A percentile compares a stretch with the other conserved stretches of the same genome.
These are phyloP conservation scores for Avena sativa DNA, from an alignment of 176 grass and related monocot species.

Conservation along the genomic window DNA sequence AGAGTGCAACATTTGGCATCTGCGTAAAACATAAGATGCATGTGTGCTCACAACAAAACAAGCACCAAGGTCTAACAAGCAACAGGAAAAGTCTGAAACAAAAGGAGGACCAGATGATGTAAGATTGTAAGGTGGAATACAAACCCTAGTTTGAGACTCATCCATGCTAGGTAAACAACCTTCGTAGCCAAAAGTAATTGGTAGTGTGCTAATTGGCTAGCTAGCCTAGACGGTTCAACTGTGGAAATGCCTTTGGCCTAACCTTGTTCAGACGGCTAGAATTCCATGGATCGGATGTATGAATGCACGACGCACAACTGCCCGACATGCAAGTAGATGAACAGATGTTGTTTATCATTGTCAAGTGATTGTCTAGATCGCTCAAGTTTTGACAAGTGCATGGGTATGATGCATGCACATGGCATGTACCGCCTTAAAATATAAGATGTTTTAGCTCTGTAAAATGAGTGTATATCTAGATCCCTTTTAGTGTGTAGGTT, in stretches of 20 bases:
- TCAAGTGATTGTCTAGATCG: conserved; percentile 12
- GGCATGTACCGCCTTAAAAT: neutral
- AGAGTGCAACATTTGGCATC: neutral
- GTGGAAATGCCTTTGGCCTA: conserved; percentile 47
- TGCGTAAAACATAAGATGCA: neutral
- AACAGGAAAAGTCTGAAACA: neutral
- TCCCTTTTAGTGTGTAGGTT: too few species aligned
- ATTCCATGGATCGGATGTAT: conserved; percentile 9
- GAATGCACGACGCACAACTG: neutral
- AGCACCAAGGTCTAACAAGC: neutral
- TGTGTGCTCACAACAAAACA: neutral
- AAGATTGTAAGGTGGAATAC: too few species aligned
- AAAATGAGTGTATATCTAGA: too few species aligned
- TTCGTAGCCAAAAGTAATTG: neutral
- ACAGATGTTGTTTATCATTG: neutral
- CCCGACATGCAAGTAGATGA: neutral
- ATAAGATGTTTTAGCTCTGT: too few species aligned
- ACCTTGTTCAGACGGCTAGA: conserved; percentile 27
- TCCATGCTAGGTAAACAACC: neutral
- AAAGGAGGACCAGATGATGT: too few species aligned
- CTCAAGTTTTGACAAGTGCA: conserved; percentile 26
- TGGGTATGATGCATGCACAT: neutral
- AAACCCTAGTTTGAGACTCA: too few species aligned
- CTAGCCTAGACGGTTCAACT: conserved; percentile 30
- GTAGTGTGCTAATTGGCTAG: neutral